Percentiles rank a stretch among this genome's conserved stretches.
Evolutionary conservation across 78 protist genomes (phyloP).

Genomic region (Capsaspora owczarzaki): DNA sequence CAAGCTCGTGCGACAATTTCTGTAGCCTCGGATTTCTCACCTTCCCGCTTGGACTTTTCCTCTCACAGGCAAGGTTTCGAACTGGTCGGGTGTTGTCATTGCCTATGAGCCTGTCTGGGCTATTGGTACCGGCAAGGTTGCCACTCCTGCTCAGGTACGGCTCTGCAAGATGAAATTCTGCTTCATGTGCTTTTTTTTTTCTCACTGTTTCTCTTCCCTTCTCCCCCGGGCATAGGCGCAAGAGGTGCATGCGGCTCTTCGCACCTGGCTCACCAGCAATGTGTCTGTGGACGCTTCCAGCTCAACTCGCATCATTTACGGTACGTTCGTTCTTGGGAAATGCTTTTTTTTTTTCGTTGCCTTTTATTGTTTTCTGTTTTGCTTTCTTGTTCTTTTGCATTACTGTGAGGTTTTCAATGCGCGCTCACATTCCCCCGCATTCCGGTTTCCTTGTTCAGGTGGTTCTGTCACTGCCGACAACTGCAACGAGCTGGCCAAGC

Average conservation of each 20-base stretch:
- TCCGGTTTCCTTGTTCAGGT: no score
- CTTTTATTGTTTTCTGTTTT: no score
- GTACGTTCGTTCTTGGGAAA: no score
- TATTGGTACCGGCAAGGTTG: constrained; percentile 97
- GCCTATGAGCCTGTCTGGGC: constrained; percentile 99
- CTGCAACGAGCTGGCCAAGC: constrained; percentile 54
- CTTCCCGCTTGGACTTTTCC: not conserved
- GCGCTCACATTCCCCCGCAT: no score
- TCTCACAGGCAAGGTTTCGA: constrained; percentile 11
- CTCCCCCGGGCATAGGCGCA: constrained; percentile 12
- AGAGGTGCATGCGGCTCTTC: constrained; percentile 57
- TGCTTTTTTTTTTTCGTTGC: no score
- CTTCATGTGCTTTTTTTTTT: not conserved
- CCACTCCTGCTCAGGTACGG: constrained; percentile 91
- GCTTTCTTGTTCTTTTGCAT: no score
- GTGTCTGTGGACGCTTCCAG: constrained; percentile 61
- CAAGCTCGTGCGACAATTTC: not conserved
- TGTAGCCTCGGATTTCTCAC: not conserved
- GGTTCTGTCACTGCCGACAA: constrained; percentile 86
- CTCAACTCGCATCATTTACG: constrained; percentile 83
- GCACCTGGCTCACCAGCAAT: constrained; percentile 53
- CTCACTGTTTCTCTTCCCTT: constrained; percentile 1
- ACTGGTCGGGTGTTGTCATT: constrained; percentile 70
- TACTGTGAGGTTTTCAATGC: no score
- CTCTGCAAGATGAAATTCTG: constrained; percentile 16